Percentiles rank a stretch among this genome's conserved stretches.
Conservation (phyloP, 2,329 filamentous ascomycete species). For the Penicillium sp. region DNA sequence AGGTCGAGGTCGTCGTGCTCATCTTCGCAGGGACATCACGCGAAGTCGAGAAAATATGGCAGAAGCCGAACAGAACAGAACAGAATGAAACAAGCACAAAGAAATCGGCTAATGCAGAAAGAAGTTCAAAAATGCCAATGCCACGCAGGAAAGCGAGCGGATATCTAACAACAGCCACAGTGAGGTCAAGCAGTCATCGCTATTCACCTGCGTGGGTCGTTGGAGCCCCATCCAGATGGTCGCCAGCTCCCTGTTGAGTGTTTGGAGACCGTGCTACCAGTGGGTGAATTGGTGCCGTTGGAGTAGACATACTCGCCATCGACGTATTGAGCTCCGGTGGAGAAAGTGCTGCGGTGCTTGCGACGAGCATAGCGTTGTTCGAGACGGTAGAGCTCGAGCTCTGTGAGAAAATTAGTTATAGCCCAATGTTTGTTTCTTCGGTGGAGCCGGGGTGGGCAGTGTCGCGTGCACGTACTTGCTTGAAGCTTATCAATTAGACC, state of each 20-base stretch:
- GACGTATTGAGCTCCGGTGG: conserved; percentile 87
- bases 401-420: conserved; percentile 57
- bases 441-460: conserved; percentile 51
- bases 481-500: conserved; percentile 57
- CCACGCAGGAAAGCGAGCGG: conserved; percentile 11
- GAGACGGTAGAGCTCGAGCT: conserved; percentile 86
- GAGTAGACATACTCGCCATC: conserved; percentile 92
- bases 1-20: conserved; percentile 14
- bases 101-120: conserved; percentile 8
- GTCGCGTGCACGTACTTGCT: conserved; percentile 50
- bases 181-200: conserved; percentile 3
- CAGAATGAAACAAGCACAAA: conserved; percentile 2
- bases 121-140: conserved; percentile 2
- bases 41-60: conserved; percentile 17
- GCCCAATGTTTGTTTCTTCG: not conserved
- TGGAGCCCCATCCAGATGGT: conserved; percentile 33
- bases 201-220: conserved; percentile 35
- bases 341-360: conserved; percentile 86
- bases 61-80: conserved; percentile 3
- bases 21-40: conserved; percentile 29
- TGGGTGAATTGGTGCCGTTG: conserved; percentile 40
- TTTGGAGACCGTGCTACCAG: conserved; percentile 42
- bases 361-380: conserved; percentile 94
- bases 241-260: conserved; percentile 43
- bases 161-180: conserved; percentile 11